These are phyloP conservation scores for Strobilomyces confusus DNA, from an alignment of 768 basidiomycete genomes.

Conservation along the genomic window DNA sequence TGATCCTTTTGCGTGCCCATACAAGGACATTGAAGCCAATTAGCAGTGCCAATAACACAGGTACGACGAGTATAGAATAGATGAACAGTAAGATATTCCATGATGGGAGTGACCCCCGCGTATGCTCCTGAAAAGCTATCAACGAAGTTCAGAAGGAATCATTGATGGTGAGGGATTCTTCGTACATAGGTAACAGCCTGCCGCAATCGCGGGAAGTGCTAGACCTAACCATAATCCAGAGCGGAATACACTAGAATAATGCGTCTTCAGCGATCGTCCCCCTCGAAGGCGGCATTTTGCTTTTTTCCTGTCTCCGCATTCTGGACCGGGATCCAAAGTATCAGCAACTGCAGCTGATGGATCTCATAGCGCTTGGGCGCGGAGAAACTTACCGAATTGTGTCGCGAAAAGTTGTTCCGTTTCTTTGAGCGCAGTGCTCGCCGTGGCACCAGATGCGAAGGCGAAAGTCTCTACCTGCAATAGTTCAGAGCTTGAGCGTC, in stretches of 20 bases:
- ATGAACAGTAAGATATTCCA: slow-evolving; percentile 76
- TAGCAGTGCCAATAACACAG: slow-evolving; percentile 68
- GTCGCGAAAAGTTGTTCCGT: slow-evolving; percentile 74
- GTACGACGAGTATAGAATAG: slow-evolving; percentile 72
- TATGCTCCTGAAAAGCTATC: slow-evolving; percentile 53
- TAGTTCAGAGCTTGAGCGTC: background rate
- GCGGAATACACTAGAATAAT: slow-evolving; percentile 70
- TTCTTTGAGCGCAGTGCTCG: slow-evolving; percentile 66
- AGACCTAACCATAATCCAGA: slow-evolving; percentile 72
- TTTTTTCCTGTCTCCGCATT: slow-evolving; percentile 75
- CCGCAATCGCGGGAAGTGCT: slow-evolving; percentile 61
- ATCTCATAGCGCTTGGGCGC: background rate
- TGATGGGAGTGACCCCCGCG: slow-evolving; percentile 53
- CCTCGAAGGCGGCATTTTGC: slow-evolving; percentile 66
- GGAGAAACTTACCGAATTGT: slow-evolving; percentile 59
- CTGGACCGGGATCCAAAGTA: slow-evolving; percentile 22
- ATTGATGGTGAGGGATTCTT: background rate
- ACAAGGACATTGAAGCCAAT: slow-evolving; percentile 79
- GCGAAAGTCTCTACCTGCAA: slow-evolving; percentile 63
- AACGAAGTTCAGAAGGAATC: background rate
- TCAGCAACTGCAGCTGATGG: background rate
- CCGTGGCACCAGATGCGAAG: slow-evolving; percentile 58
- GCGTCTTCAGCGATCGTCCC: slow-evolving; percentile 45
- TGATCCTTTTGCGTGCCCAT: slow-evolving; percentile 75
- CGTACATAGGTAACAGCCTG: slow-evolving; percentile 59